These are phyloP conservation scores for Comarum palustre DNA, from an alignment of 306 rosid species.

Conservation along the genomic window DNA sequence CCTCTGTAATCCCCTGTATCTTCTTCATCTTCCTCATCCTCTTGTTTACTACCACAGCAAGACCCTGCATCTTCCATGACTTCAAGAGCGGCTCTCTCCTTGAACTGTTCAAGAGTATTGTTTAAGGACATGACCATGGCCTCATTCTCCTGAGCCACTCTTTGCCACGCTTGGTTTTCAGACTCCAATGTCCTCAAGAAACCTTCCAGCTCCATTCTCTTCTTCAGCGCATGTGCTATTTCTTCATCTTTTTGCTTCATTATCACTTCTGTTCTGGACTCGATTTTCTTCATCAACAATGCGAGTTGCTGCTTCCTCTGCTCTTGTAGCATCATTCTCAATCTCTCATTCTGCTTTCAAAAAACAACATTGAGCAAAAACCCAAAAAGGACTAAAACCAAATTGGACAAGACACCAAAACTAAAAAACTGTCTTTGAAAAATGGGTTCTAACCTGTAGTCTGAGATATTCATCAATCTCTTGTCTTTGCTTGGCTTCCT, in stretches of 20 bases:
- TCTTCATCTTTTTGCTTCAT: constrained; percentile 56
- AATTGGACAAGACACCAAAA: not conserved
- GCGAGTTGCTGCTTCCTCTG: constrained; percentile 47
- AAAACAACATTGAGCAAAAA: not conserved
- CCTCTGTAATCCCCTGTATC: constrained; percentile 17
- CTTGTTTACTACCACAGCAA: constrained; percentile 36
- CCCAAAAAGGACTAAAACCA: not conserved
- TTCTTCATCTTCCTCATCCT: constrained; percentile 22
- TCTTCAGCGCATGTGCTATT: constrained; percentile 40
- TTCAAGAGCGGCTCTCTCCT: constrained; percentile 31
- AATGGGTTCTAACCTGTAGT: constrained; percentile 42
- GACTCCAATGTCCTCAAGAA: constrained; percentile 46
- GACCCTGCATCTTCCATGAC: constrained; percentile 53
- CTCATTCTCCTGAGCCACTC: constrained; percentile 54
- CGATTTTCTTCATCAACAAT: constrained; percentile 37
- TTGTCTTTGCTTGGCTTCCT: constrained; percentile 41
- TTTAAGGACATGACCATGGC: constrained; percentile 42
- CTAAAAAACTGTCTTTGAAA: not conserved
- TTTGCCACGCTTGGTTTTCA: constrained; percentile 60
- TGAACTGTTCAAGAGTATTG: constrained; percentile 52
- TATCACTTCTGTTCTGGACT: constrained; percentile 22
- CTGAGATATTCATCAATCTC: constrained; percentile 53
- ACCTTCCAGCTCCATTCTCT: constrained; percentile 48
- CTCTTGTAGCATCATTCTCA: constrained; percentile 45
- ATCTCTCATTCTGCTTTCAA: constrained; percentile 48